phyloP scores from a whole-genome alignment of 805 yeast species.

The Cyberlindnera bimundalis region DNA sequence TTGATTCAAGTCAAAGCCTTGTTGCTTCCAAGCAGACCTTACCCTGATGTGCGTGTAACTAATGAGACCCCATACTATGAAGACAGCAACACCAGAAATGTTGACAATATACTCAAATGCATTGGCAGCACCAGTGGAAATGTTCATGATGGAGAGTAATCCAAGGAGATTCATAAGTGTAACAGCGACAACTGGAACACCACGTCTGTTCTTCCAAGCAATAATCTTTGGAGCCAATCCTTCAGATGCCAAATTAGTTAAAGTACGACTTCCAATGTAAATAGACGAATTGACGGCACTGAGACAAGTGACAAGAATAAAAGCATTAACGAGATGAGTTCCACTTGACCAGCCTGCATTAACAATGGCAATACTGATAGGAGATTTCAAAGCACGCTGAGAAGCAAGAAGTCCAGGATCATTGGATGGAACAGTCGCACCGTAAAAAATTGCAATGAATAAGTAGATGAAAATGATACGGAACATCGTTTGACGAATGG shows the following conservation, averaged over 20 bases:
- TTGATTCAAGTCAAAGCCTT: slow-evolving; percentile 61
- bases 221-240: slow-evolving; percentile 57
- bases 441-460: slow-evolving; percentile 59
- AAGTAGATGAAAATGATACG: slow-evolving; percentile 65
- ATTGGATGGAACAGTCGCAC: slow-evolving; percentile 62
- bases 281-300: slow-evolving; percentile 70
- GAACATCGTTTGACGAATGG: slow-evolving; percentile 61
- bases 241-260: slow-evolving; percentile 59
- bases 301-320: slow-evolving; percentile 60
- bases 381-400: slow-evolving; percentile 51
- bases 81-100: slow-evolving; percentile 72
- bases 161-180: slow-evolving; percentile 57
- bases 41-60: slow-evolving; percentile 63
- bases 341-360: slow-evolving; percentile 64
- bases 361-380: slow-evolving; percentile 66
- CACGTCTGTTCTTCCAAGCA: slow-evolving; percentile 48
- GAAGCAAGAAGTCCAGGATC: slow-evolving; percentile 45
- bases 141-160: slow-evolving; percentile 56
- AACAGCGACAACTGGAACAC: slow-evolving; percentile 65
- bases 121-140: slow-evolving; percentile 48
- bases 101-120: slow-evolving; percentile 72
- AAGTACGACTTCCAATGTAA: slow-evolving; percentile 65
- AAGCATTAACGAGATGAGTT: slow-evolving; percentile 69
- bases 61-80: slow-evolving; percentile 69
- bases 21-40: slow-evolving; percentile 58